Conservation (phyloP, 2,329 filamentous ascomycete genomes). For the Lecanosticta acicola region DNA sequence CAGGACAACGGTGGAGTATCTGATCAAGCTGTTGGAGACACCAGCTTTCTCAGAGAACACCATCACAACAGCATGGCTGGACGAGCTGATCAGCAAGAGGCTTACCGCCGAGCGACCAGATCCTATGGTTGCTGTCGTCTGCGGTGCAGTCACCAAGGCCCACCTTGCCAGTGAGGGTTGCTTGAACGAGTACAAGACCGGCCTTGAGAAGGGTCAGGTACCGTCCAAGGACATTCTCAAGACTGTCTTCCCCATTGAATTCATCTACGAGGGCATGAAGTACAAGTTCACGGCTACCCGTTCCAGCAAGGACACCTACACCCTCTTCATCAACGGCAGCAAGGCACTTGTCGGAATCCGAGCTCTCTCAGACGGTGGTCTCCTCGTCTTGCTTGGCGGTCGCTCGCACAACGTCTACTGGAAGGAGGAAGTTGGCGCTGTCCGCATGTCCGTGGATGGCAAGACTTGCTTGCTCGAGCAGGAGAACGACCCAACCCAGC, state of each 20-base stretch:
- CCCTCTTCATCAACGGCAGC: conserved; percentile 97
- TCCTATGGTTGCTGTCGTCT: conserved; percentile 86
- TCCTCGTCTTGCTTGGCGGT: conserved; percentile 82
- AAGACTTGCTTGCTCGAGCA: conserved; percentile 98
- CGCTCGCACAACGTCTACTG: conserved; percentile 98
- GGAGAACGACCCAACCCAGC: conserved; percentile 97
- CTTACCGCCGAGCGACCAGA: conserved; percentile 94
- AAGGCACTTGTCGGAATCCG: conserved; percentile 92
- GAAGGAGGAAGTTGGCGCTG: conserved; percentile 97
- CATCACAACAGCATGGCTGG: conserved; percentile 97
- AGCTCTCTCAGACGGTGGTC: conserved; percentile 85
- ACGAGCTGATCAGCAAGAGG: conserved; percentile 97
- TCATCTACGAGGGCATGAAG: conserved; percentile 93
- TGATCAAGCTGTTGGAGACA: conserved; percentile 97
- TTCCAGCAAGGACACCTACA: conserved; percentile 88
- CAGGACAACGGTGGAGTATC: conserved; percentile 94
- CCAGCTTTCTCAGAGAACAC: conserved; percentile 98
- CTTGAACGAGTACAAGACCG: conserved; percentile 77
- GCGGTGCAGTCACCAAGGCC: conserved; percentile 89
- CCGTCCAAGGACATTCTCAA: conserved; percentile 94
- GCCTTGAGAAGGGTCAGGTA: conserved; percentile 94
- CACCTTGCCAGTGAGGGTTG: conserved; percentile 90
- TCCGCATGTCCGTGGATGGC: conserved; percentile 90
- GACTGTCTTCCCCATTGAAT: conserved; percentile 95
- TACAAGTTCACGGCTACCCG: conserved; percentile 98